These are phyloP conservation scores for Trichosporon coremiiforme DNA, from an alignment of 1,284 basidiomycete genomes.

Conservation along the genomic window DNA sequence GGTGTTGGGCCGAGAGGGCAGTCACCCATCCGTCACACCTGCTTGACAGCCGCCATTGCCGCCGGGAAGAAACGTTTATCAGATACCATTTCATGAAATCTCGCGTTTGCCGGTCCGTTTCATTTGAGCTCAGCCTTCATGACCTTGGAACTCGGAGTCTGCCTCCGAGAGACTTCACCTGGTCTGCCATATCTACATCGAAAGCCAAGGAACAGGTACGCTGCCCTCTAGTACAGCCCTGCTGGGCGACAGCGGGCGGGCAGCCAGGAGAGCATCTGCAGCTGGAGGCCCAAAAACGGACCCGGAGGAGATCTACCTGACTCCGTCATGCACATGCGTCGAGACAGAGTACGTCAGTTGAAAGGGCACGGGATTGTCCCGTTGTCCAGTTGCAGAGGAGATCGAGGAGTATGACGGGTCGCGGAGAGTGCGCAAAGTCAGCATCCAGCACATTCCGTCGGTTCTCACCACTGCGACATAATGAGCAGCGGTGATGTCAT, in stretches of 20 bases:
- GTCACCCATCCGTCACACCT: no score
- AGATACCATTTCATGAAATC: neutral
- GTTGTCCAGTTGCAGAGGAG: neutral
- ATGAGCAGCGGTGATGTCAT: neutral
- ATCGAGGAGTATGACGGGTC: neutral
- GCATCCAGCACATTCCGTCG: conserved; percentile 5
- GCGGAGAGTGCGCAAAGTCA: neutral
- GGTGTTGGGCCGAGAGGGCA: no score
- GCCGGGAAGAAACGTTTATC: neutral
- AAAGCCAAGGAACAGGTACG: no score
- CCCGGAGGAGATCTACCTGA: neutral
- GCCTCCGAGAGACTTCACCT: no score
- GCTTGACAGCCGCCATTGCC: no score
- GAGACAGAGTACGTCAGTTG: neutral
- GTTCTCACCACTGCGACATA: neutral
- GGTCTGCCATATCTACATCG: no score
- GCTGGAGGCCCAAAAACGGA: no score
- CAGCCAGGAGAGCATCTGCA: no score
- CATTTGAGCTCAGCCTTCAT: neutral
- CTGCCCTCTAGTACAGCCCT: no score
- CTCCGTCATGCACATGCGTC: neutral
- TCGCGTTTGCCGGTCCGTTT: neutral
- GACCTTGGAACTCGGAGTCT: neutral
- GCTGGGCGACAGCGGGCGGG: no score
- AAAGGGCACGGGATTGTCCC: no score